These are phyloP conservation scores for Tetrahymena thermophila DNA, from an alignment of 73 alveolate genomes.

Conservation along the genomic window DNA sequence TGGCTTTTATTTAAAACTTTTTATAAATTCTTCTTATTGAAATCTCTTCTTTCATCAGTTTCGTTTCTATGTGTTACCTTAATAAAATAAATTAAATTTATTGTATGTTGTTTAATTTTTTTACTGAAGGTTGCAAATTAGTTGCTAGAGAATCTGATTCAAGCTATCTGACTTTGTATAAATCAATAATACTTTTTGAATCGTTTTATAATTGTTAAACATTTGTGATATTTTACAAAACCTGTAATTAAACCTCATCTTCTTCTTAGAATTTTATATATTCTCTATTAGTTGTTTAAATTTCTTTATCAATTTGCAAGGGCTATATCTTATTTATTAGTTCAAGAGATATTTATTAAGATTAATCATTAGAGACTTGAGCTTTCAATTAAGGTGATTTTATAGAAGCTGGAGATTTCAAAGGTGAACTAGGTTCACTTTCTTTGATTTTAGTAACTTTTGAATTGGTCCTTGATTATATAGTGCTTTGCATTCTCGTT, in stretches of 20 bases:
- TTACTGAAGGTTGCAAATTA: background rate
- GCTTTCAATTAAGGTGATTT: background rate
- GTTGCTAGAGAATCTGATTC: background rate
- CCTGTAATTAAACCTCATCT: background rate
- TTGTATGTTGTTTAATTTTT: background rate
- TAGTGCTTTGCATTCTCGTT: background rate
- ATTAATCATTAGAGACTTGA: background rate
- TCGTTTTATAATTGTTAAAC: background rate
- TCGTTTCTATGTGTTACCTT: background rate
- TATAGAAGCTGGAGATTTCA: background rate
- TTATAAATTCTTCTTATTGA: background rate
- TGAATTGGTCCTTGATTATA: background rate
- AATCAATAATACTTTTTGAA: background rate
- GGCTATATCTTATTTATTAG: background rate
- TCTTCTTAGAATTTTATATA: background rate
- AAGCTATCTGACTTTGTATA: background rate
- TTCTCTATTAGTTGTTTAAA: background rate
- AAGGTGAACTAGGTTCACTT: background rate
- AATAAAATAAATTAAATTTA: background rate
- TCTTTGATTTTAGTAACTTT: background rate
- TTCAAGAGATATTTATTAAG: background rate
- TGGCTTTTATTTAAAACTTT: background rate
- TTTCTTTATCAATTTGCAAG: background rate
- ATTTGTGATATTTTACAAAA: background rate
- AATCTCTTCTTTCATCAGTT: background rate